Conservation (phyloP, 2,329 filamentous ascomycete species). For the Trichophyton equinum region DNA sequence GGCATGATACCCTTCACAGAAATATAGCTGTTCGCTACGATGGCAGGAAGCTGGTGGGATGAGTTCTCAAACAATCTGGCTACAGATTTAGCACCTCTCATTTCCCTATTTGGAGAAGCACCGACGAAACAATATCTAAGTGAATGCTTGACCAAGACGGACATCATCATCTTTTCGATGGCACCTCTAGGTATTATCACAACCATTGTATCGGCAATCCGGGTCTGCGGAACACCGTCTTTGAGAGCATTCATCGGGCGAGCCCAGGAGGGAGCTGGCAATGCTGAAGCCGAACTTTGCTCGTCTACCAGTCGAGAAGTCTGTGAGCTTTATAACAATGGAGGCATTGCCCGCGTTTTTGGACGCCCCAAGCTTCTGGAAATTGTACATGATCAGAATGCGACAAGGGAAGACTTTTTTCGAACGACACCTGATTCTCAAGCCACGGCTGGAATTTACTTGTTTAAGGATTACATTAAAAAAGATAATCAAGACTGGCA, state of each 20-base stretch:
- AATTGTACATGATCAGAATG: slow-evolving; percentile 29
- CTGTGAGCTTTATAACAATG: slow-evolving; percentile 19
- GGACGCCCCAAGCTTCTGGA: slow-evolving; percentile 13
- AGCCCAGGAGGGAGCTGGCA: slow-evolving; percentile 29
- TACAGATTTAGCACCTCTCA: slow-evolving; percentile 21
- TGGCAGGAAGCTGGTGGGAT: neutral
- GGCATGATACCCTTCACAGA: no score
- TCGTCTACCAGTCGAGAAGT: slow-evolving; percentile 22
- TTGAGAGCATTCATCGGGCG: slow-evolving; percentile 36
- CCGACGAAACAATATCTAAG: slow-evolving; percentile 40
- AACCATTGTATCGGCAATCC: slow-evolving; percentile 33
- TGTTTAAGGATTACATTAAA: neutral
- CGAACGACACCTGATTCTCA: neutral
- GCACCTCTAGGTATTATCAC: slow-evolving; percentile 38
- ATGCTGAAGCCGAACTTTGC: slow-evolving; percentile 31
- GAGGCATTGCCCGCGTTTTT: slow-evolving; percentile 15
- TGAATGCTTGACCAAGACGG: slow-evolving; percentile 29
- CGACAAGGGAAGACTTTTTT: slow-evolving; percentile 26
- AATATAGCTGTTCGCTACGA: neutral
- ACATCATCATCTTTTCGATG: slow-evolving; percentile 37
- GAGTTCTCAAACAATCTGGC: slow-evolving; percentile 10
- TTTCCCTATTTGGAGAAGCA: slow-evolving; percentile 35
- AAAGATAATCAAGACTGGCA: neutral
- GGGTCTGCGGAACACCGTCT: slow-evolving; percentile 34
- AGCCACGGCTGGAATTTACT: neutral